These are phyloP conservation scores for Tulasnella sp. DNA, from an alignment of 768 basidiomycete species.

Conservation along the genomic window DNA sequence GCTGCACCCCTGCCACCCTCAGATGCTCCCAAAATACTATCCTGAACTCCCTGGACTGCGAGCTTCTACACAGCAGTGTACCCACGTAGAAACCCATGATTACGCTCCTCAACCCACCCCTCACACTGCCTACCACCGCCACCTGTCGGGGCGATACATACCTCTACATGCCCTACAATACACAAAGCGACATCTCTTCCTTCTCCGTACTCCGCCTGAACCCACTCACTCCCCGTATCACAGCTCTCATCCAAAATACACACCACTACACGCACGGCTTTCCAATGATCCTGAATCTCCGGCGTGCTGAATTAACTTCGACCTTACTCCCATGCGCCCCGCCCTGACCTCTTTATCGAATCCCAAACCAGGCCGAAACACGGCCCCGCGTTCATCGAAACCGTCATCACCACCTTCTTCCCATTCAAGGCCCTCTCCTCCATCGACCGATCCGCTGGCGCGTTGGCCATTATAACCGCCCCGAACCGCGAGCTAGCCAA, in stretches of 20 bases:
- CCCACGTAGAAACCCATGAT: slow-evolving; percentile 12
- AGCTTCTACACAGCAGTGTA: neutral
- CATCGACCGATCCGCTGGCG: slow-evolving; percentile 90
- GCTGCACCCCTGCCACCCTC: neutral
- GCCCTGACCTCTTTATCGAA: slow-evolving; percentile 81
- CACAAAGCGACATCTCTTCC: slow-evolving; percentile 58
- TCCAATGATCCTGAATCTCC: slow-evolving; percentile 63
- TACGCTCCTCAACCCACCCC: slow-evolving; percentile 47
- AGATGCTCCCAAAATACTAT: neutral
- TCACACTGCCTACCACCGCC: slow-evolving; percentile 38
- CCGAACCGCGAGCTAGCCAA: slow-evolving; percentile 96
- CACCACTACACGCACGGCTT: slow-evolving; percentile 77
- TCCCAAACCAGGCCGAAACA: slow-evolving; percentile 97
- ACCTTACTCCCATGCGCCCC: slow-evolving; percentile 15
- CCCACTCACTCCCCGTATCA: slow-evolving; percentile 58
- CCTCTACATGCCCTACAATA: slow-evolving; percentile 58
- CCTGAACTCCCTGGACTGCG: neutral
- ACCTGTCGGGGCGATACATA: slow-evolving; percentile 22
- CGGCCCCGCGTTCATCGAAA: slow-evolving; percentile 84
- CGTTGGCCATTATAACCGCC: slow-evolving; percentile 85
- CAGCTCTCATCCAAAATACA: slow-evolving; percentile 73
- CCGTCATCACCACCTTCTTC: slow-evolving; percentile 88
- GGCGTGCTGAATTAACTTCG: slow-evolving; percentile 37
- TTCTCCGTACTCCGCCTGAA: slow-evolving; percentile 77
- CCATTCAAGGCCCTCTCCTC: slow-evolving; percentile 82